Base-by-base conservation (phyloP, 1,284 basidiomycete species). In the Moesziomyces sp. region DNA sequence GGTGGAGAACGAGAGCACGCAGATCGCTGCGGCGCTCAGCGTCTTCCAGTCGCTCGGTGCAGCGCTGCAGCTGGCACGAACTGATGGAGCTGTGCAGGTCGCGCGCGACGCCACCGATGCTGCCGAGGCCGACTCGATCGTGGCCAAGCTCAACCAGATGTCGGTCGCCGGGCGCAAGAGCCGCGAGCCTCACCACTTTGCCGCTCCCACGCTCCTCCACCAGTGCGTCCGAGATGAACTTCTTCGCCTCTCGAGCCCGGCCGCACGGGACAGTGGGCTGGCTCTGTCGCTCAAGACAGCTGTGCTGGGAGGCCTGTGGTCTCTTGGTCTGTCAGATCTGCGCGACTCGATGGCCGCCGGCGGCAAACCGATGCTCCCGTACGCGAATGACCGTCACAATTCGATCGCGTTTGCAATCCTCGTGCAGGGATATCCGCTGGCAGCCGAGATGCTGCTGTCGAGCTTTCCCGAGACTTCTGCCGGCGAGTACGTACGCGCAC, bases 71-170 rank as follows among this genome's bases (percentile, higher is more conserved):
- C 40, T 74, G 19, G 72, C 67, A 14, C 58, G 72, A 7, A 61
- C 67, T 9, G 56, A 66, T 40, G 67, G 66, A 10, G 45, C 42
- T 16, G 24, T 69, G 24, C 66, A 74, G 35, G 53, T 74, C 3
- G 57, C 52, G 5, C 49, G 49, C 35, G 52, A 46, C 28, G 35
- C 47, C 14, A 46, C 10, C 11, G 65, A 56, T 19, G 28, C 43
- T 16, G 65, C 52, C 21, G 65, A 69, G 26, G 52, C 58, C 7
- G 72, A 70, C 43, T 70, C 66, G 34, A 70, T 74, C 40, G 72
- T 69, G 13, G 72, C 66, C 18, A 57, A 62, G 54, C 67, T 74
- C 40, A 69, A 67, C 34, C 66, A 66, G 45, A 66, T 74, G 67
- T 70, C 66, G 49, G 72, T 74, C 7, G 67, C 58, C 9, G 72